A percentile compares a stretch with the other conserved stretches of the same genome.
These are phyloP conservation scores for Adansonia madagascariensis DNA, from an alignment of 441 rosid species.

Conservation along the genomic window DNA sequence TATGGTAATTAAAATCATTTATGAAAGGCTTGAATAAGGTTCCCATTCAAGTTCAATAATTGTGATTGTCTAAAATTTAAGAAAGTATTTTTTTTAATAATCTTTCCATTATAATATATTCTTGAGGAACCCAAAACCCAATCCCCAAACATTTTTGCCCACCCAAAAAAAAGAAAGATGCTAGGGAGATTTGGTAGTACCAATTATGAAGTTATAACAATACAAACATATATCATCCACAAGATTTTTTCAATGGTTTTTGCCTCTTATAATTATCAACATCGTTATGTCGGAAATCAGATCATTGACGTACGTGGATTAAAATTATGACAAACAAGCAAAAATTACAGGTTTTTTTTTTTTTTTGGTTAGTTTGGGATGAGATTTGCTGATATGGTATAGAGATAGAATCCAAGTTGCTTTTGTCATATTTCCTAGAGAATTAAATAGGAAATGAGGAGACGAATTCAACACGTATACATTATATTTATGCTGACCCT, in stretches of 20 bases:
- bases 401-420: not conserved
- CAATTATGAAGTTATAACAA: not conserved
- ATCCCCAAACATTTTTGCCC: not conserved
- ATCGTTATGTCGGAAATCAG: not conserved
- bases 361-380: not conserved
- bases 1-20: too few species aligned
- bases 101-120: too few species aligned
- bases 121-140: not conserved
- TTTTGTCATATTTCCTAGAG: not conserved
- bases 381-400: not conserved
- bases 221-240: not conserved
- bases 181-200: not conserved
- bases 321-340: not conserved
- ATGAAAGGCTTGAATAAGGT: too few species aligned
- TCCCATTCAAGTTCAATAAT: too few species aligned
- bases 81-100: too few species aligned
- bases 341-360: not conserved
- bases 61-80: too few species aligned
- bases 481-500: constrained; percentile 4
- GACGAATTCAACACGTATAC: not conserved
- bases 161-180: not conserved
- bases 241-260: not conserved
- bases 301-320: not conserved
- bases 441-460: not conserved
- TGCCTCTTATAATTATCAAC: not conserved